These are phyloP conservation scores for Veloboletus limbatus DNA, from an alignment of 1,284 basidiomycete genomes.

Conservation along the genomic window DNA sequence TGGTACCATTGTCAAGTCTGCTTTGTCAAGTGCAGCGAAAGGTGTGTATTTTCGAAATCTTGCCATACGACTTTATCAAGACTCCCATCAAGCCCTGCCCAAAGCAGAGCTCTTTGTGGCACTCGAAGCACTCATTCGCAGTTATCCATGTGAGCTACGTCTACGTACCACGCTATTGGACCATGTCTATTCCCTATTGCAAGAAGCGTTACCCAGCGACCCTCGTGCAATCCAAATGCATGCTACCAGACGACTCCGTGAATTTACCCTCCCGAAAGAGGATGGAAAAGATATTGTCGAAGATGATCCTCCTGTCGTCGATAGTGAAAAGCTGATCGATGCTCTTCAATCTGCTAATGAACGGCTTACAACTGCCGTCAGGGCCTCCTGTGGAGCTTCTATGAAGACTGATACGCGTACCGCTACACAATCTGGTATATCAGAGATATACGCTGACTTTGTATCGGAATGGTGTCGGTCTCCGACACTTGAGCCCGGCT, in stretches of 20 bases:
- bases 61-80: not conserved
- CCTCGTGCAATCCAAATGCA: constrained; percentile 52
- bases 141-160: constrained; percentile 50
- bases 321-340: constrained; percentile 52
- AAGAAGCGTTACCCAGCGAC: constrained; percentile 44
- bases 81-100: constrained; percentile 47
- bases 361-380: constrained; percentile 41
- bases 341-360: constrained; percentile 58
- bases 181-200: constrained; percentile 52
- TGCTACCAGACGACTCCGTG: constrained; percentile 44
- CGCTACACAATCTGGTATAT: constrained; percentile 35
- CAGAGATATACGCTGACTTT: constrained; percentile 54
- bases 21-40: constrained; percentile 62
- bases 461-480: constrained; percentile 53
- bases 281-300: constrained; percentile 2
- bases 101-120: constrained; percentile 57
- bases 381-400: constrained; percentile 9
- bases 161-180: constrained; percentile 51
- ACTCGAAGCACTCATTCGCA: constrained; percentile 51
- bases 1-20: constrained; percentile 70
- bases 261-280: constrained; percentile 14
- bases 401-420: constrained; percentile 8
- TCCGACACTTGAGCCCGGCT: constrained; percentile 44
- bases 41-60: constrained; percentile 41
- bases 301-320: constrained; percentile 11